Evolutionary conservation across 2,329 filamentous ascomycete species (phyloP).

Genomic region (Beauveria sp.): DNA sequence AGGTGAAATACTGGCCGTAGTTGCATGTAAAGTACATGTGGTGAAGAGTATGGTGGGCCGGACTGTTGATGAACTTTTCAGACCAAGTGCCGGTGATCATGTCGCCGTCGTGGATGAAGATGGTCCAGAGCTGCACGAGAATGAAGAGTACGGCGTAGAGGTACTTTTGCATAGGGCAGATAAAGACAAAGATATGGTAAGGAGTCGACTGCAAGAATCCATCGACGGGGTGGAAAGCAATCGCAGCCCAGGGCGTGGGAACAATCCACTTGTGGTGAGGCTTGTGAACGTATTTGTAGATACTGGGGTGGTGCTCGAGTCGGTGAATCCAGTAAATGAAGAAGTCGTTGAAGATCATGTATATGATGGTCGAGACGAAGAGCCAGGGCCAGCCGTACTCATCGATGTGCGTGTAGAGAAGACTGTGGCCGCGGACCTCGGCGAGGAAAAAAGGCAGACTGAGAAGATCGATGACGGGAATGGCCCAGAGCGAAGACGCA

Average conservation of each 20-base stretch:
- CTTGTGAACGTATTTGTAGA: constrained; percentile 42
- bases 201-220: constrained; percentile 39
- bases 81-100: constrained; percentile 40
- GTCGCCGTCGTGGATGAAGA: constrained; percentile 42
- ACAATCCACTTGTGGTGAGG: constrained; percentile 44
- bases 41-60: constrained; percentile 40
- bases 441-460: constrained; percentile 38
- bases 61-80: constrained; percentile 40
- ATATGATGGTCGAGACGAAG: constrained; percentile 29
- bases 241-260: constrained; percentile 38
- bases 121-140: constrained; percentile 40
- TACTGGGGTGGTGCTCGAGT: constrained; percentile 35
- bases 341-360: constrained; percentile 39
- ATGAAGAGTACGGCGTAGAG: constrained; percentile 37
- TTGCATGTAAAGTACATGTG: constrained; percentile 44
- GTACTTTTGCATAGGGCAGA: constrained; percentile 39
- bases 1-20: constrained; percentile 43
- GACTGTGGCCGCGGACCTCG: constrained; percentile 39
- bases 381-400: constrained; percentile 36
- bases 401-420: constrained; percentile 31
- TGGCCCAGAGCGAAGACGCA: constrained; percentile 31
- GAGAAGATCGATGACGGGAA: constrained; percentile 37
- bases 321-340: constrained; percentile 42
- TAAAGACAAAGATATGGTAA: constrained; percentile 37
- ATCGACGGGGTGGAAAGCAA: constrained; percentile 40